Evolutionary conservation across 805 yeast species (phyloP).

Genomic region (Pichia nakasei): DNA sequence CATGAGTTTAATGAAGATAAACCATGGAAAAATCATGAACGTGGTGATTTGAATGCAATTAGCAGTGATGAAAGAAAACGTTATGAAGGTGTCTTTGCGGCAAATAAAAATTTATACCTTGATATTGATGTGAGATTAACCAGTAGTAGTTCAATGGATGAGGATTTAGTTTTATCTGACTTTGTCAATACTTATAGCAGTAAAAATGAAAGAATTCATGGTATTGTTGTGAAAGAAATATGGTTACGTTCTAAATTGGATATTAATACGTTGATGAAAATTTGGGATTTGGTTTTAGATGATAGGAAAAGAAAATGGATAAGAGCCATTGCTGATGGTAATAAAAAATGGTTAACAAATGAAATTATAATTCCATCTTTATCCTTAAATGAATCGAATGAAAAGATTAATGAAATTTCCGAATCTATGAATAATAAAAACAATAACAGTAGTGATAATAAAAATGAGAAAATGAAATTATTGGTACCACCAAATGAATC

Average conservation of each 20-base stretch:
- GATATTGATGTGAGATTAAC: slow-evolving; percentile 2
- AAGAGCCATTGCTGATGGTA: neutral
- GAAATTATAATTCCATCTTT: neutral
- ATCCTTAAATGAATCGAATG: no score
- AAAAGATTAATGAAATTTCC: no score
- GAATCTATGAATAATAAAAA: no score
- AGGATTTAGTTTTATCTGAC: neutral
- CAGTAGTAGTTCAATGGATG: neutral
- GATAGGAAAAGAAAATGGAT: slow-evolving; percentile 39
- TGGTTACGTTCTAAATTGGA: slow-evolving; percentile 78
- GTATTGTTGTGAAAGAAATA: slow-evolving; percentile 61
- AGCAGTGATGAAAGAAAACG: slow-evolving; percentile 66
- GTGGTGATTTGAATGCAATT: slow-evolving; percentile 16
- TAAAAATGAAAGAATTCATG: slow-evolving; percentile 32
- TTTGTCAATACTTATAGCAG: slow-evolving; percentile 9
- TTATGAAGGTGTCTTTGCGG: slow-evolving; percentile 91
- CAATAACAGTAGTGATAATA: no score
- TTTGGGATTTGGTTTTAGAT: slow-evolving; percentile 67
- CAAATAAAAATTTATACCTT: slow-evolving; percentile 65
- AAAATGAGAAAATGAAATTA: no score
- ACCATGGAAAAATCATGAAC: slow-evolving; percentile 87
- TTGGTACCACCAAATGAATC: no score
- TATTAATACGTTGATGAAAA: slow-evolving; percentile 45
- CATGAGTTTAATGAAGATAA: slow-evolving; percentile 70
- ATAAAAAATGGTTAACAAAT: neutral